Percentiles rank a stretch among this genome's conserved stretches.
Evolutionary conservation across 257 asterid species (phyloP).

Genomic region (Nicotiana otophora): DNA sequence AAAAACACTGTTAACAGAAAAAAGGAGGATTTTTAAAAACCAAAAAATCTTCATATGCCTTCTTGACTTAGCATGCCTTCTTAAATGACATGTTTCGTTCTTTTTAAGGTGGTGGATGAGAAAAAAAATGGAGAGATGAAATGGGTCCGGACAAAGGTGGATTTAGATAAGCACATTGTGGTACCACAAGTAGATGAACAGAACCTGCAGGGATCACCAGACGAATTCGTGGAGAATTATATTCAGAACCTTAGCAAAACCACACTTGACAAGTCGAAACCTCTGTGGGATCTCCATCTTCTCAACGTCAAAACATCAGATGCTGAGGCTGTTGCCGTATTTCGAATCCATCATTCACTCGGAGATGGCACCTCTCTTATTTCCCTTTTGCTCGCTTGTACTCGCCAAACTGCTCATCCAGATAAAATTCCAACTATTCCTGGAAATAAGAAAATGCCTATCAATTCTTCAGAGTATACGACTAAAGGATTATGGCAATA

Average conservation of each 20-base stretch:
- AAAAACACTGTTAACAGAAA: background rate
- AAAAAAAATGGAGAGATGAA: constrained; percentile 16
- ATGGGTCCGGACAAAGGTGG: constrained; percentile 31
- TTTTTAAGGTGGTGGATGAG: constrained; percentile 15
- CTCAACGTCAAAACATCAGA: constrained; percentile 21
- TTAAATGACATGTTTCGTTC: background rate
- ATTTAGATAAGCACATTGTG: constrained; percentile 23
- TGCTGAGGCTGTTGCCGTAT: constrained; percentile 9
- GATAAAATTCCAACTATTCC: constrained; percentile 18
- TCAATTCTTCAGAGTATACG: background rate
- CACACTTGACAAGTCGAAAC: constrained; percentile 26
- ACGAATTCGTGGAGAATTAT: constrained; percentile 30
- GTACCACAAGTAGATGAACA: constrained; percentile 6
- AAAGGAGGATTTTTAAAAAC: background rate
- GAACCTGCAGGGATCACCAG: constrained; percentile 4
- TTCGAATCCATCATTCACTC: constrained; percentile 32
- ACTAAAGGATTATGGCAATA: background rate
- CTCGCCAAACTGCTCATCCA: constrained; percentile 28
- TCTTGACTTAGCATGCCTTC: background rate
- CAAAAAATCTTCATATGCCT: background rate
- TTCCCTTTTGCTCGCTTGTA: constrained; percentile 26
- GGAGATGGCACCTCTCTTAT: constrained; percentile 32
- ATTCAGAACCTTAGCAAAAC: constrained; percentile 26
- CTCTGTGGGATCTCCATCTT: constrained; percentile 38
- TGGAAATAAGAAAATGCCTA: background rate